Conservation (phyloP, 306 rosid genomes). For the Castanospermum australe region DNA sequence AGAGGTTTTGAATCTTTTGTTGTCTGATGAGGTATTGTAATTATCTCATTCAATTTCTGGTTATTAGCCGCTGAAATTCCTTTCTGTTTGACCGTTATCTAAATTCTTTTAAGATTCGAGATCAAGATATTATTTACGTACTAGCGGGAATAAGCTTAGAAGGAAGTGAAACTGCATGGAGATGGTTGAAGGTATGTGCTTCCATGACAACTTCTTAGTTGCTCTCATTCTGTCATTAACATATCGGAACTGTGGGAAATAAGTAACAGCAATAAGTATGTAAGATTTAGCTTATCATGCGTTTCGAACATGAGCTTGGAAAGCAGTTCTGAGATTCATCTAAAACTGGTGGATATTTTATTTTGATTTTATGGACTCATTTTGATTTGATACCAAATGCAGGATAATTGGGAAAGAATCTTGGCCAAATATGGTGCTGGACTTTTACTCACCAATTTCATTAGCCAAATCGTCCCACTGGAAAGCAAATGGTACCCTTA, state of each 20-base stretch:
- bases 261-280: not conserved
- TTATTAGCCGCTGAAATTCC: not conserved
- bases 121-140: constrained; percentile 49
- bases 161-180: constrained; percentile 50
- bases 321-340: not conserved
- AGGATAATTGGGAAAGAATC: constrained; percentile 73
- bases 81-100: constrained; percentile 7
- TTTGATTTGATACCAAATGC: constrained; percentile 33
- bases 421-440: constrained; percentile 53
- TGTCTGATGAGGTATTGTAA: constrained; percentile 48
- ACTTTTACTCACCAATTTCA: constrained; percentile 47
- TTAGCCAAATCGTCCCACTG: constrained; percentile 38
- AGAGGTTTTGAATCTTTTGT: constrained; percentile 50
- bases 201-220: not conserved
- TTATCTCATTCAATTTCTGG: not conserved
- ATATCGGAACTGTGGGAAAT: not conserved
- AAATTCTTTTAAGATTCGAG: constrained; percentile 43
- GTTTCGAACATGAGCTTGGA: not conserved
- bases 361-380: not conserved
- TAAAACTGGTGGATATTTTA: not conserved
- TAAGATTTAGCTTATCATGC: not conserved
- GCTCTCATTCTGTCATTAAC: not conserved
- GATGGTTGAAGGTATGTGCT: constrained; percentile 62
- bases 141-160: constrained; percentile 48
- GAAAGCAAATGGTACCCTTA: constrained; percentile 34